These are phyloP conservation scores for Exserohilum turcica DNA, from an alignment of 2,329 filamentous ascomycete species.

Conservation along the genomic window DNA sequence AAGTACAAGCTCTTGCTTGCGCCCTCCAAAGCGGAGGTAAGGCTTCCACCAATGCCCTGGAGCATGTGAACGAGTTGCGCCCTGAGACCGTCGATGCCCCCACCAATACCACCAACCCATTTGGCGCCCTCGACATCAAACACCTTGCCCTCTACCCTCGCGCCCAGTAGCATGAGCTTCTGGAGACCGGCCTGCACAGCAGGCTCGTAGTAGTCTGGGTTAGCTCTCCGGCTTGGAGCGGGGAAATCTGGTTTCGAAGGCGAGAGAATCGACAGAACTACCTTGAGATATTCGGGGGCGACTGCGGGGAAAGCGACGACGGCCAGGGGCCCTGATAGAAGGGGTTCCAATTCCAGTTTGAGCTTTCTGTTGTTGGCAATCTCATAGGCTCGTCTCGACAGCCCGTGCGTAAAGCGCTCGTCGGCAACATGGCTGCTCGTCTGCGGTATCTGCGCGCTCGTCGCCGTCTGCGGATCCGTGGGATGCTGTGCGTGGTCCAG, in stretches of 20 bases:
- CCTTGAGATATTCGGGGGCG: constrained; percentile 81
- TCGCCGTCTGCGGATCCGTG: constrained; percentile 40
- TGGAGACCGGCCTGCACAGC: constrained; percentile 79
- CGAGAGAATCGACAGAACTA: constrained; percentile 76
- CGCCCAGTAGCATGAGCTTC: constrained; percentile 86
- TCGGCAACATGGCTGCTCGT: constrained; percentile 50
- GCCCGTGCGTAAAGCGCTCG: constrained; percentile 62
- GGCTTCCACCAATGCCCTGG: constrained; percentile 75
- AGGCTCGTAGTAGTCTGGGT: constrained; percentile 80
- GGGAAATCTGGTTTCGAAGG: constrained; percentile 73
- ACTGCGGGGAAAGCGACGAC: constrained; percentile 80
- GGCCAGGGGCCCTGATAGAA: constrained; percentile 82
- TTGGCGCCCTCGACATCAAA: constrained; percentile 75
- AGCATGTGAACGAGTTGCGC: constrained; percentile 81
- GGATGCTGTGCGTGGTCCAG: constrained; percentile 32
- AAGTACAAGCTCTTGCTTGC: constrained; percentile 83
- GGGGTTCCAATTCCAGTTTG: constrained; percentile 69
- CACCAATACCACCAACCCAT: constrained; percentile 78
- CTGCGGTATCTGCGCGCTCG: constrained; percentile 41
- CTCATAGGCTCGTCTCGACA: constrained; percentile 62
- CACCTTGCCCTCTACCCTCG: constrained; percentile 81
- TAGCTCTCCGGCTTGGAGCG: constrained; percentile 74
- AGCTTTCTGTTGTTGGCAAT: constrained; percentile 57
- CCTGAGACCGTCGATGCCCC: constrained; percentile 78
- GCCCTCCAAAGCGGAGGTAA: constrained; percentile 80